phyloP scores from a whole-genome alignment of 176 grass and related monocot genomes.

The Oryza coarctata region DNA sequence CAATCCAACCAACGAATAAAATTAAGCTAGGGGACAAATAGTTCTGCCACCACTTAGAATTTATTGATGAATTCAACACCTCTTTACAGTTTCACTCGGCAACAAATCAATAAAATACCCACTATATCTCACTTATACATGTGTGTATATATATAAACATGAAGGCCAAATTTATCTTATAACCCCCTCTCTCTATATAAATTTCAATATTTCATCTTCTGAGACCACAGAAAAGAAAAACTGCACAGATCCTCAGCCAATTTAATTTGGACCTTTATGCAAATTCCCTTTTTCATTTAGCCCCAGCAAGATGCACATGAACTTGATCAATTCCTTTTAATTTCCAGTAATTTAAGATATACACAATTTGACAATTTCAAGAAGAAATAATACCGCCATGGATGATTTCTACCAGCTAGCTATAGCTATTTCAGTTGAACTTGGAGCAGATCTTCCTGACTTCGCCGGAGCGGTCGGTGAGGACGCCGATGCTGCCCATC shows the following conservation, averaged over 20 bases:
- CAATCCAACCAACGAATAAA: not conserved
- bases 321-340: not conserved
- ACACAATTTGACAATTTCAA: constrained; percentile 14
- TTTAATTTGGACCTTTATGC: not conserved
- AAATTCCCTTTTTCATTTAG: not conserved
- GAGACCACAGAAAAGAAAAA: constrained; percentile 10
- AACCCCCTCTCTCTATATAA: not conserved
- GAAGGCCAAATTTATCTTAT: not conserved
- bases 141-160: constrained; percentile 5
- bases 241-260: not conserved
- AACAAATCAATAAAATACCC: not conserved
- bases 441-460: constrained; percentile 72
- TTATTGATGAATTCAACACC: not conserved
- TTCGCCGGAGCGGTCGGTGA: constrained; percentile 51
- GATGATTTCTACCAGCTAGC: not conserved
- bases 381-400: not conserved
- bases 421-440: constrained; percentile 59
- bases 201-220: not conserved
- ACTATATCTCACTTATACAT: constrained; percentile 3
- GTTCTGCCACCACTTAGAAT: constrained; percentile 3
- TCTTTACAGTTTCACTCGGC: constrained; percentile 17
- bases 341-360: constrained; percentile 25
- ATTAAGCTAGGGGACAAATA: not conserved
- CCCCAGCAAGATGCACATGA: not conserved
- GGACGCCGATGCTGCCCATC: constrained; percentile 72